Conservation (phyloP, 805 yeast species). For the Ogataea henricii region DNA sequence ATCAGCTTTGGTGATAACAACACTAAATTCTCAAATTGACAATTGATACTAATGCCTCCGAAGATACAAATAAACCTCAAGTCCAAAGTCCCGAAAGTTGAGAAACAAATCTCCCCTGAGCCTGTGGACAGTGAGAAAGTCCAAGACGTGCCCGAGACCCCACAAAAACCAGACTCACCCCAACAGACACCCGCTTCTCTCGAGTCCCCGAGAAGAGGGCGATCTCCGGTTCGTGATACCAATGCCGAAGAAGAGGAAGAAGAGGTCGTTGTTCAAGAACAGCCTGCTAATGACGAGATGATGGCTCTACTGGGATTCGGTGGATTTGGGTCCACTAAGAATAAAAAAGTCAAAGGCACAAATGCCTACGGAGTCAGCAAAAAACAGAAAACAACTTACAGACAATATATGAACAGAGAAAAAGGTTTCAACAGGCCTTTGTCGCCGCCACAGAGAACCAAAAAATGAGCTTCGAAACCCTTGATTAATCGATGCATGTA, state of each 20-base stretch:
- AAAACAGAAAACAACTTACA: conserved; percentile 44
- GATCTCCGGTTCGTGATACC: background rate
- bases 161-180: background rate
- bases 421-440: conserved; percentile 58
- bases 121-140: background rate
- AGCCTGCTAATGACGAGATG: conserved; percentile 32
- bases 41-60: conserved; percentile 20
- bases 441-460: conserved; percentile 44
- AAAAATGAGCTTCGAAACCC: background rate
- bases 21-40: background rate
- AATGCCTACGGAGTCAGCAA: conserved; percentile 45
- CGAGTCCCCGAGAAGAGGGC: conserved; percentile 15
- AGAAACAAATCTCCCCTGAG: conserved; percentile 16
- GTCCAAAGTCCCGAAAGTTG: conserved; percentile 1
- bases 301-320: conserved; percentile 58
- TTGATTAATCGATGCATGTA: background rate
- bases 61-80: conserved; percentile 27
- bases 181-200: background rate
- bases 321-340: conserved; percentile 56
- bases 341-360: conserved; percentile 53
- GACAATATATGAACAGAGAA: conserved; percentile 61
- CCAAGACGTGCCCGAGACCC: background rate
- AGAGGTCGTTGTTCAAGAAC: conserved; percentile 5
- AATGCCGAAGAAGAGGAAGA: background rate
- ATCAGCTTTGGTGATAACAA: too few species aligned